Evolutionary conservation across 495 filamentous ascomycete genomes (phyloP).

Genomic region (Cladorrhinum samala): DNA sequence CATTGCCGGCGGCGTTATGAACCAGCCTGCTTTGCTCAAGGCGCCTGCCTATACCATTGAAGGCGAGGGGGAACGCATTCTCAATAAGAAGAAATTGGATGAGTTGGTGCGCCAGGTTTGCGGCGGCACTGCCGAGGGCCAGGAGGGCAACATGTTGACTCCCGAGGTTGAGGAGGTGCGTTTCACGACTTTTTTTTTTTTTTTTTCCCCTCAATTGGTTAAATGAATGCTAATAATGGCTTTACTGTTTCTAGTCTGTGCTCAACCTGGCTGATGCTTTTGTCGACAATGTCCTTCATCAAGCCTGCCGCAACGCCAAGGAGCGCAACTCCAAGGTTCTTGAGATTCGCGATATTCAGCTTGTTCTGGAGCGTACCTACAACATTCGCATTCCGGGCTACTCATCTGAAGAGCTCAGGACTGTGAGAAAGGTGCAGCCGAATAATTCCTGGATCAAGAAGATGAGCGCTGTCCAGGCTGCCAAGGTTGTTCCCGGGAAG

Average conservation of each 20-base stretch:
- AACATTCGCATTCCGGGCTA: conserved; percentile 97
- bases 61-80: conserved; percentile 78
- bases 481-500: conserved; percentile 65
- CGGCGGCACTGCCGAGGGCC: conserved; percentile 64
- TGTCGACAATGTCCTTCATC: conserved; percentile 79
- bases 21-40: conserved; percentile 77
- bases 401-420: conserved; percentile 86
- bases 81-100: conserved; percentile 94
- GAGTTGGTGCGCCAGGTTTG: conserved; percentile 92
- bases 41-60: conserved; percentile 77
- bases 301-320: conserved; percentile 87
- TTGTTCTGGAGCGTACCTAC: conserved; percentile 92
- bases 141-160: conserved; percentile 61
- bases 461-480: conserved; percentile 91
- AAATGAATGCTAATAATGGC: conserved; percentile 1
- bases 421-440: conserved; percentile 85
- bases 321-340: conserved; percentile 80
- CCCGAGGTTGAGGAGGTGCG: conserved; percentile 93
- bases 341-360: conserved; percentile 89
- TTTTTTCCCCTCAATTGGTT: neutral
- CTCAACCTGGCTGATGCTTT: conserved; percentile 90
- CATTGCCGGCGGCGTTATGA: conserved; percentile 68
- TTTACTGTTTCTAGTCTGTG: conserved; percentile 76
- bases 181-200: conserved; percentile 11
- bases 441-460: conserved; percentile 84